These are phyloP conservation scores for Talaromyces sp. DNA, from an alignment of 2,329 filamentous ascomycete species.

Conservation along the genomic window DNA sequence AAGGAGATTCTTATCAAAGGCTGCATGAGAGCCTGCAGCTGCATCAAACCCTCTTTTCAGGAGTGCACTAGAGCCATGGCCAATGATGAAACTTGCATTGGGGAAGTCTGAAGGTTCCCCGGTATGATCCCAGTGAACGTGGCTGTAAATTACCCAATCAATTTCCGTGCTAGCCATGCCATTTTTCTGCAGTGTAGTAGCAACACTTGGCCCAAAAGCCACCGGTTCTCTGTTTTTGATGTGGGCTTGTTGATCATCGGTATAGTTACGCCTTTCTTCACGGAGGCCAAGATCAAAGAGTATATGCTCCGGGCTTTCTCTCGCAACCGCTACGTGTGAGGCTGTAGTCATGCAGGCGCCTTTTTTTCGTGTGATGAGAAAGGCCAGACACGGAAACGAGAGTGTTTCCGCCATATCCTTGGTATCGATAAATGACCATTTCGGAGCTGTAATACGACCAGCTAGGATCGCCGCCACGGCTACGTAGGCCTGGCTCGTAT, in stretches of 20 bases:
- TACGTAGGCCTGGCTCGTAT: neutral
- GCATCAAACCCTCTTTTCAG: neutral
- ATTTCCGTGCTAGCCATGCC: conserved; percentile 25
- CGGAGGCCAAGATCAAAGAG: neutral
- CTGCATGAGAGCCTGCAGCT: neutral
- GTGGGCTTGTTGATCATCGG: neutral
- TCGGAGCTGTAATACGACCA: neutral
- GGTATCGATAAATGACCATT: neutral
- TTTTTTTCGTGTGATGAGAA: neutral
- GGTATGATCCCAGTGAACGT: conserved; percentile 59
- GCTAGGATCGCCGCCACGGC: neutral
- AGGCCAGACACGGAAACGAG: neutral
- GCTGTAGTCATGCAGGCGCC: neutral
- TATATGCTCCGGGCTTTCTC: neutral
- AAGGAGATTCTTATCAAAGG: neutral
- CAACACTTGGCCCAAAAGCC: neutral
- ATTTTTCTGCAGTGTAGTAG: neutral
- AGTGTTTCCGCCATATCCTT: neutral
- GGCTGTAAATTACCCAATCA: conserved; percentile 49
- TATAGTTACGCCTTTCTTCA: neutral
- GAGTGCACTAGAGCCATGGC: conserved; percentile 34
- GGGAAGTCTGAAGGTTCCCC: conserved; percentile 54
- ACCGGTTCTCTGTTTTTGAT: neutral
- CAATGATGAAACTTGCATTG: conserved; percentile 50
- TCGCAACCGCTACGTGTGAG: neutral